phyloP scores from a whole-genome alignment of 352 stramenopile species.

The Phytophthora foliorum region DNA sequence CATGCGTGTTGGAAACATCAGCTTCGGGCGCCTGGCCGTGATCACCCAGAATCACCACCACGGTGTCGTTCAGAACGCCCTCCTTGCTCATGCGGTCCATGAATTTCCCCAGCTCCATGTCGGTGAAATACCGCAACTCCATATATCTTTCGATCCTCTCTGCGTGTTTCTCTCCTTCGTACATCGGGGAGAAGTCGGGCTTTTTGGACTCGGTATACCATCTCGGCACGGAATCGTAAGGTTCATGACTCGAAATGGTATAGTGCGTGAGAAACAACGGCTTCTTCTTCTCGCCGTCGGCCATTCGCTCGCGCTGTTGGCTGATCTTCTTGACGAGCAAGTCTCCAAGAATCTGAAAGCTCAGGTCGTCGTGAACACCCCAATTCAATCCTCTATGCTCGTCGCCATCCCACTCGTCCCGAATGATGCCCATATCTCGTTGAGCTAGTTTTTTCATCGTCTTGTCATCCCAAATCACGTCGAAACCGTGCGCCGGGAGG shows the following conservation, averaged over 20 bases:
- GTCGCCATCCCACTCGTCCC: constrained; percentile 32
- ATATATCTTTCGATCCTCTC: constrained; percentile 58
- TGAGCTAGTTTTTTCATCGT: constrained; percentile 46
- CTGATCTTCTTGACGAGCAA: constrained; percentile 47
- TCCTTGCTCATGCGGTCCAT: constrained; percentile 57
- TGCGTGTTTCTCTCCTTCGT: constrained; percentile 38
- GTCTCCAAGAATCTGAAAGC: constrained; percentile 50
- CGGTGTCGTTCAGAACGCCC: constrained; percentile 66
- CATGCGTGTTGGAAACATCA: constrained; percentile 48
- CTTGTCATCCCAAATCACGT: constrained; percentile 39
- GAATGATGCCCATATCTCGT: constrained; percentile 37
- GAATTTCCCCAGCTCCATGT: constrained; percentile 66
- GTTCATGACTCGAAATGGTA: constrained; percentile 65
- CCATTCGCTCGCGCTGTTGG: constrained; percentile 28
- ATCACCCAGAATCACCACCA: constrained; percentile 66
- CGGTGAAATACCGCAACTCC: constrained; percentile 66
- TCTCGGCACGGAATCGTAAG: constrained; percentile 34
- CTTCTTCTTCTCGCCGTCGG: constrained; percentile 30
- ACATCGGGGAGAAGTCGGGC: constrained; percentile 64
- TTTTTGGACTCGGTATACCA: constrained; percentile 57
- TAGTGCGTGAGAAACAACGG: constrained; percentile 70
- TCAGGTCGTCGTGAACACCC: constrained; percentile 61
- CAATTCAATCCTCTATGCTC: constrained; percentile 31
- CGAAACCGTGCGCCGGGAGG: constrained; percentile 54
- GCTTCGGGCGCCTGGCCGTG: constrained; percentile 65